These are phyloP conservation scores for Wallemia mellicola DNA, from an alignment of 1,284 basidiomycete genomes.

Conservation along the genomic window DNA sequence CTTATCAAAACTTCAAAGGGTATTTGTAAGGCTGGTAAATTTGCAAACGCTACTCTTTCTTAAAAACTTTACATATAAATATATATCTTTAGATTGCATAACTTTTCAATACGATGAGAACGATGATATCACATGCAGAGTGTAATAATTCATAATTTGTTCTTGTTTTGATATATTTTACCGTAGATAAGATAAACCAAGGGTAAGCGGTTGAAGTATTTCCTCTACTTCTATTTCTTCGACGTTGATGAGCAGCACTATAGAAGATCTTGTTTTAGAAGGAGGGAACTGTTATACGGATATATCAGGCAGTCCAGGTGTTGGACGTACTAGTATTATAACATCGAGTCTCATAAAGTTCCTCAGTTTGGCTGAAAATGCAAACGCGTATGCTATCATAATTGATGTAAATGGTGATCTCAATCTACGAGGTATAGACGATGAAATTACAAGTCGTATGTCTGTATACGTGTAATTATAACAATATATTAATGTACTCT, in stretches of 20 bases:
- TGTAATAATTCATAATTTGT: too few relatives aligned
- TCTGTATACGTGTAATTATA: too few relatives aligned
- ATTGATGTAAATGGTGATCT: background rate
- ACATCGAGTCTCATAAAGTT: background rate
- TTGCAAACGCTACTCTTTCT: slow-evolving; percentile 61
- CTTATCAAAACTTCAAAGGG: slow-evolving; percentile 60
- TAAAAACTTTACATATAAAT: slow-evolving; percentile 18
- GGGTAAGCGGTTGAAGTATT: too few relatives aligned
- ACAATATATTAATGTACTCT: too few relatives aligned
- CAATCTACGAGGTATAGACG: background rate
- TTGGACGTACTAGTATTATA: background rate
- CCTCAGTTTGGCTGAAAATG: background rate
- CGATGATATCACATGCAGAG: too few relatives aligned
- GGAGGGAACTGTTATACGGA: background rate
- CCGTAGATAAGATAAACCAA: too few relatives aligned
- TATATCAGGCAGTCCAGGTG: background rate
- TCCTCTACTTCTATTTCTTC: too few relatives aligned
- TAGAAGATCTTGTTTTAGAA: background rate
- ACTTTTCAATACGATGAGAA: too few relatives aligned
- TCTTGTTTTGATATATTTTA: too few relatives aligned
- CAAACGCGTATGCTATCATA: background rate
- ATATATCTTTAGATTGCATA: background rate
- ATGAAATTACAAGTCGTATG: background rate
- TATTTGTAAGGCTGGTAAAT: slow-evolving; percentile 42
- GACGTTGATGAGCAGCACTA: too few relatives aligned